A percentile compares a stretch with the other conserved stretches of the same genome.
Evolutionary conservation across 1,139 yeast genomes (phyloP).

Genomic region (Geotrichum restrictum): DNA sequence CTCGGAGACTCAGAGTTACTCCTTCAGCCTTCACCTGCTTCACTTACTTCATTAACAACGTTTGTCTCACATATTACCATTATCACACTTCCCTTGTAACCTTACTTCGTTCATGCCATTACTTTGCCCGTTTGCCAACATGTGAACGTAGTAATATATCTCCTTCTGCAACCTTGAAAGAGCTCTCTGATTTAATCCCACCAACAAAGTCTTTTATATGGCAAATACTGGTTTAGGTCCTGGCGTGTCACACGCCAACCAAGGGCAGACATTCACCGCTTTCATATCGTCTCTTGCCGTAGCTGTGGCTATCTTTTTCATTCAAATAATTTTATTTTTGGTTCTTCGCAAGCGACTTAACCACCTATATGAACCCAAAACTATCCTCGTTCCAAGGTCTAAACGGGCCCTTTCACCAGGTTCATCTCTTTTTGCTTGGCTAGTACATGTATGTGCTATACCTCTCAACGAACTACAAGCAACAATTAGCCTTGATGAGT

Average conservation of each 20-base stretch:
- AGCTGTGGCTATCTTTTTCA: conserved; percentile 27
- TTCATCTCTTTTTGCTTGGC: conserved; percentile 30
- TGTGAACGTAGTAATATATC: too few species aligned
- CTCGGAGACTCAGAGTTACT: too few species aligned
- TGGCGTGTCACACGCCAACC: conserved; percentile 20
- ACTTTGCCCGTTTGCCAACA: too few species aligned
- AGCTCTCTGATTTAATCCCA: too few species aligned
- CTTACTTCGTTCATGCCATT: too few species aligned
- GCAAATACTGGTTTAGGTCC: conserved; percentile 10
- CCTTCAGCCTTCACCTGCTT: too few species aligned
- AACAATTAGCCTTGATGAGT: conserved; percentile 34
- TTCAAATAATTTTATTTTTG: conserved; percentile 30
- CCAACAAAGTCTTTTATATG: too few species aligned
- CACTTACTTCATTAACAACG: too few species aligned
- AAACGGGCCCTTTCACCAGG: conserved; percentile 24
- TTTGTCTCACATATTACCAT: too few species aligned
- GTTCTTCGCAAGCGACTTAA: conserved; percentile 28
- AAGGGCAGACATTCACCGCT: conserved; percentile 30
- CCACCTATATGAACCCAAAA: conserved; percentile 34
- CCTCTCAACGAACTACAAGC: conserved; percentile 24
- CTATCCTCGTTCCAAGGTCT: conserved; percentile 27
- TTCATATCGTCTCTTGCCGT: conserved; percentile 32
- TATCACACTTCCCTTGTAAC: too few species aligned
- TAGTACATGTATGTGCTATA: conserved; percentile 21
- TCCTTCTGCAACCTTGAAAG: too few species aligned